Conservation (phyloP, 2,329 filamentous ascomycete genomes). For the Phoma sp. region DNA sequence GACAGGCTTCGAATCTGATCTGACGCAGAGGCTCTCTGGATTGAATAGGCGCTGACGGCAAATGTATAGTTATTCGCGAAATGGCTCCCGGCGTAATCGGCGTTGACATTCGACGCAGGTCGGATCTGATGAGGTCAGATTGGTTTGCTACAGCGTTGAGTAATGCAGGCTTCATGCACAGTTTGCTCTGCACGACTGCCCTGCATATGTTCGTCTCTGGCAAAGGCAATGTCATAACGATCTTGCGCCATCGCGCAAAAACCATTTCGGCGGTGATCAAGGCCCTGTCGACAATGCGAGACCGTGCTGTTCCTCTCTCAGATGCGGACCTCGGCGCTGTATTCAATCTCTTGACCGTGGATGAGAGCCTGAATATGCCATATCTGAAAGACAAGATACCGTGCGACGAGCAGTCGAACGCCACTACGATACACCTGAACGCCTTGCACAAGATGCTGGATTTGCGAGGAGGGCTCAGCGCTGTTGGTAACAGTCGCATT, state of each 20-base stretch:
- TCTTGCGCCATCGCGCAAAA: constrained; percentile 43
- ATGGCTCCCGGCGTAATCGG: constrained; percentile 48
- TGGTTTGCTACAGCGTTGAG: constrained; percentile 47
- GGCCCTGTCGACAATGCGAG: constrained; percentile 34
- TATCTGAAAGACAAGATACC: constrained; percentile 25
- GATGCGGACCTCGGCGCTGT: constrained; percentile 49
- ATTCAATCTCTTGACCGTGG: constrained; percentile 47
- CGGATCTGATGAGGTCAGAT: constrained; percentile 43
- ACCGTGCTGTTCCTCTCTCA: constrained; percentile 35
- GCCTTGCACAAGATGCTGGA: constrained; percentile 46
- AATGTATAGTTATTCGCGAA: constrained; percentile 36
- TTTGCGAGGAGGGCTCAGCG: constrained; percentile 42
- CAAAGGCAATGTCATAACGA: constrained; percentile 38
- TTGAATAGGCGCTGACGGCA: constrained; percentile 24
- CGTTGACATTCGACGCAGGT: constrained; percentile 45
- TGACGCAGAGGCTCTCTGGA: background rate
- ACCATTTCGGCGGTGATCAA: constrained; percentile 45
- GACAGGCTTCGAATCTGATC: background rate
- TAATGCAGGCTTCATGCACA: constrained; percentile 49
- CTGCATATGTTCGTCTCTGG: constrained; percentile 44
- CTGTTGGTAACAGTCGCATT: constrained; percentile 46
- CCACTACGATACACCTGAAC: constrained; percentile 42
- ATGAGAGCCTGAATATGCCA: constrained; percentile 40
- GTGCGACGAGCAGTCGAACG: constrained; percentile 39
- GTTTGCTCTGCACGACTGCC: constrained; percentile 45